Percentiles rank a stretch among this genome's conserved stretches.
Evolutionary conservation across 1,139 yeast species (phyloP).

Genomic region (Pichia sp.): DNA sequence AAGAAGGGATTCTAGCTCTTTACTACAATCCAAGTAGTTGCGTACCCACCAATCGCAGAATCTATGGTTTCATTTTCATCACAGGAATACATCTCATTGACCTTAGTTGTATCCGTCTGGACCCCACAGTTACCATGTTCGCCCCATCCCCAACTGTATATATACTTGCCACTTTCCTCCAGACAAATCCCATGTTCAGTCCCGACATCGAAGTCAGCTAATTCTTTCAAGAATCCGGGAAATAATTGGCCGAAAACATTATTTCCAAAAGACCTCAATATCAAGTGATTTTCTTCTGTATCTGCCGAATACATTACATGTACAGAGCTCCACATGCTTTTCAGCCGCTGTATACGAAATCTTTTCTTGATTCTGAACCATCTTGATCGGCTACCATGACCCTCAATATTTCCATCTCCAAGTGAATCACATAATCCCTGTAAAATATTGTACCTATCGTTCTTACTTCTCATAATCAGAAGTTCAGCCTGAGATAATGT

Average conservation of each 20-base stretch:
- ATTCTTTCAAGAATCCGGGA: conserved; percentile 1
- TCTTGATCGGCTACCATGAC: neutral
- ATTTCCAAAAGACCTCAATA: conserved; percentile 55
- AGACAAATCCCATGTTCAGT: conserved; percentile 79
- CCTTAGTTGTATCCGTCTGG: conserved; percentile 16
- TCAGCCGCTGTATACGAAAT: conserved; percentile 4
- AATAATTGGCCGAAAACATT: conserved; percentile 64
- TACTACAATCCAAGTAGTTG: conserved; percentile 38
- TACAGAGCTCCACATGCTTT: conserved; percentile 79
- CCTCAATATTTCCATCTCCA: neutral
- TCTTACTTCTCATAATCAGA: conserved; percentile 10
- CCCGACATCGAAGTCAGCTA: conserved; percentile 46
- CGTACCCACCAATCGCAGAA: conserved; percentile 44
- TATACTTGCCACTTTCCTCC: conserved; percentile 28
- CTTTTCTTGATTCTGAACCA: neutral
- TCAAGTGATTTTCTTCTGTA: conserved; percentile 20
- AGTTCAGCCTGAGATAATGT: neutral
- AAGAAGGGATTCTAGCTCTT: too few species aligned
- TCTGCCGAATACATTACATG: conserved; percentile 37
- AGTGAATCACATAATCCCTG: neutral
- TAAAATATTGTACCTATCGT: conserved; percentile 10
- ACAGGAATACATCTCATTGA: neutral
- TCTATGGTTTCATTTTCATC: conserved; percentile 24
- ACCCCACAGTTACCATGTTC: conserved; percentile 95
- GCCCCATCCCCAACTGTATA: conserved; percentile 96